Evolutionary conservation across 441 rosid genomes (phyloP).

Genomic region (Eruca vesicaria): DNA sequence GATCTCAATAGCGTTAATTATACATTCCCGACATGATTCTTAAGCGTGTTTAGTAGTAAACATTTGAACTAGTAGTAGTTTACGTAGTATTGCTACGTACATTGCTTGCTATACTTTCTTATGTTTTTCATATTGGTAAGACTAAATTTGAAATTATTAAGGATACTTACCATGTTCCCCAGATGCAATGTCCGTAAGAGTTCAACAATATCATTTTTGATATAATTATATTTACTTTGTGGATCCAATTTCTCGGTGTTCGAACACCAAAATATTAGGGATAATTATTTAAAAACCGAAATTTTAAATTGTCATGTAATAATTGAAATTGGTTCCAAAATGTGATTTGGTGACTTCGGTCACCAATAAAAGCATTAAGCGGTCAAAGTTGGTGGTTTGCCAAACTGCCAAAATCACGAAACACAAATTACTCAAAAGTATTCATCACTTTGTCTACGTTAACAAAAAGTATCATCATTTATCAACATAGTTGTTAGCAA

Average conservation of each 20-base stretch:
- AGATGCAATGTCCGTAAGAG: conserved; percentile 41
- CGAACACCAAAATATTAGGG: not conserved
- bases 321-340: not conserved
- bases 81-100: not conserved
- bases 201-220: conserved; percentile 46
- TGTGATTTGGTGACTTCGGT: conserved; percentile 22
- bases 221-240: not conserved
- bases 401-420: not conserved
- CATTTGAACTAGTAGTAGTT: not conserved
- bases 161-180: too few relatives aligned
- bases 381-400: conserved; percentile 17
- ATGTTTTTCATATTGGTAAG: conserved; percentile 13
- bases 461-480: not conserved
- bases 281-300: not conserved
- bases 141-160: conserved; percentile 49
- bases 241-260: not conserved
- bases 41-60: not conserved
- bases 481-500: conserved; percentile 1
- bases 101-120: not conserved
- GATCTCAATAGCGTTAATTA: not conserved
- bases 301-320: not conserved
- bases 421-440: not conserved
- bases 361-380: not conserved
- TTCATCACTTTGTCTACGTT: not conserved
- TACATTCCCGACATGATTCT: not conserved